Conservation (phyloP, 2,329 filamentous ascomycete genomes). For the Penicillium aurantiogriseum region DNA sequence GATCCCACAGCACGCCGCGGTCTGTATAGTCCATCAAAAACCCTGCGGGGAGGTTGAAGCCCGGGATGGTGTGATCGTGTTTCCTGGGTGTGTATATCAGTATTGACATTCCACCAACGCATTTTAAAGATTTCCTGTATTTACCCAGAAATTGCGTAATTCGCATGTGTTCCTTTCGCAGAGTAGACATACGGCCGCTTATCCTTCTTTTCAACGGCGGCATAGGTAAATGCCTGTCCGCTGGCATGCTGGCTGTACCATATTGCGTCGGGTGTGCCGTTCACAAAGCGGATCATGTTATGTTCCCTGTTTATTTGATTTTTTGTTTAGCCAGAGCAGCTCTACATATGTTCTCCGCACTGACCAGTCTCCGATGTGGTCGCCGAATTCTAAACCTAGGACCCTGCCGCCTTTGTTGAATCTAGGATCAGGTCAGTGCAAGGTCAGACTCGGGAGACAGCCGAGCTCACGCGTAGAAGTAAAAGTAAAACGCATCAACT, state of each 20-base stretch:
- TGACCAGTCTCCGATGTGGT: constrained; percentile 64
- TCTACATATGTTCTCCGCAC: constrained; percentile 7
- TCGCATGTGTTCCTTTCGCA: constrained; percentile 62
- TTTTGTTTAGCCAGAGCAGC: neutral
- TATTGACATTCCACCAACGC: neutral
- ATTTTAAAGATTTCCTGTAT: neutral
- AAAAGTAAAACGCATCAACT: constrained; percentile 63
- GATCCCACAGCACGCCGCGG: constrained; percentile 60
- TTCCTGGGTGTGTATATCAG: constrained; percentile 33
- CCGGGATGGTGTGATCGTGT: constrained; percentile 64
- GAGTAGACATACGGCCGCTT: constrained; percentile 58
- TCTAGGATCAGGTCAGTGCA: constrained; percentile 21
- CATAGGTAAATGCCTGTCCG: constrained; percentile 63
- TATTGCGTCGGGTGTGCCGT: constrained; percentile 54
- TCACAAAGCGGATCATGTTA: constrained; percentile 63
- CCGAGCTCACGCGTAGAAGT: constrained; percentile 54
- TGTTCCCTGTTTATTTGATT: constrained; percentile 53
- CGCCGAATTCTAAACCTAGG: constrained; percentile 51
- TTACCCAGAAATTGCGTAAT: constrained; percentile 58
- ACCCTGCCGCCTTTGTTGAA: constrained; percentile 57
- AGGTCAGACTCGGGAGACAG: too few species aligned
- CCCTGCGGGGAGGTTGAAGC: constrained; percentile 55
- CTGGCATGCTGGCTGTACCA: constrained; percentile 65
- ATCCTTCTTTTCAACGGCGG: constrained; percentile 53
- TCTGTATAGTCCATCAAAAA: constrained; percentile 57